Evolutionary conservation across 768 basidiomycete genomes (phyloP).

Genomic region (Pleurotus djamor): DNA sequence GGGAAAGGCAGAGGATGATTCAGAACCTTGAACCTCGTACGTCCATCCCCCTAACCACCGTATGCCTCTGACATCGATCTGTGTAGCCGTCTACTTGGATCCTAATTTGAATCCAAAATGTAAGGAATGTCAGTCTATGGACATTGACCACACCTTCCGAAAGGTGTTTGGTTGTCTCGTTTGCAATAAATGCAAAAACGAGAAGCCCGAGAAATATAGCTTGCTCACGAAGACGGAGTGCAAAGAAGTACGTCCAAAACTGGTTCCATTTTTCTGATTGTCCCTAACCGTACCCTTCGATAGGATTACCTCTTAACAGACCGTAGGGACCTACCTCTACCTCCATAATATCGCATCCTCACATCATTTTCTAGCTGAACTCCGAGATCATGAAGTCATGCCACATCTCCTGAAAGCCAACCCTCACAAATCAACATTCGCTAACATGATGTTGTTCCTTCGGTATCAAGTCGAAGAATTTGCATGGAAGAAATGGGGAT

Average conservation of each 20-base stretch:
- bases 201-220: conserved; percentile 89
- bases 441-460: conserved; percentile 99
- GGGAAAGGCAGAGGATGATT: conserved; percentile 74
- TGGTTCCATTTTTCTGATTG: not conserved
- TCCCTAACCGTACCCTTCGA: not conserved
- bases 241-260: conserved; percentile 64
- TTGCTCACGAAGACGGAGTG: conserved; percentile 98
- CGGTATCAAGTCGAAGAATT: conserved; percentile 94
- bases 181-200: conserved; percentile 89
- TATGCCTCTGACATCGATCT: not conserved
- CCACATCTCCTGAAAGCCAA: conserved; percentile 95
- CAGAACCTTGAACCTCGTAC: conserved; percentile 76
- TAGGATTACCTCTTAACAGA: conserved; percentile 96
- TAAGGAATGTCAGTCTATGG: conserved; percentile 79
- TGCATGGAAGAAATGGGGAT: conserved; percentile 98
- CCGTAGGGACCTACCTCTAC: conserved; percentile 42
- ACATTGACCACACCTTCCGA: conserved; percentile 81
- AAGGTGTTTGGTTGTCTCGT: conserved; percentile 84
- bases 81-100: conserved; percentile 76
- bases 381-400: conserved; percentile 87
- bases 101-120: conserved; percentile 79
- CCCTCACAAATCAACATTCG: conserved; percentile 92
- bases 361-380: conserved; percentile 61
- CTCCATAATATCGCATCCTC: not conserved
- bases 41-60: conserved; percentile 15